Evolutionary conservation across 768 basidiomycete genomes (phyloP).

Genomic region (Strobilomyces echinocephalus): DNA sequence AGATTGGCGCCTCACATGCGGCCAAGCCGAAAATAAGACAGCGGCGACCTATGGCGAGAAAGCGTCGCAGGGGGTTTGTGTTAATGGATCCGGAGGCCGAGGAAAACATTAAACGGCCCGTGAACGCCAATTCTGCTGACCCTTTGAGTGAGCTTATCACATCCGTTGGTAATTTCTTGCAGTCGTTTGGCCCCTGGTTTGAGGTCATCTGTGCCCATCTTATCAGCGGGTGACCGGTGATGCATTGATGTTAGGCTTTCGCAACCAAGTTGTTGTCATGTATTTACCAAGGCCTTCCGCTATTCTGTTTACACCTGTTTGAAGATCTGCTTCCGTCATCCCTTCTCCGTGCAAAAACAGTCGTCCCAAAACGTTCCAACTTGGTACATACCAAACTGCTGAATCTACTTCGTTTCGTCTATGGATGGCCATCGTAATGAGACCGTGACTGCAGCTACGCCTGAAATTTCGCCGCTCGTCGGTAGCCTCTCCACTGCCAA

Average conservation of each 20-base stretch:
- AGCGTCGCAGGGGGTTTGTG: not conserved
- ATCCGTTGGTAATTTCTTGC: not conserved
- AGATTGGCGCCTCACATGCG: not conserved
- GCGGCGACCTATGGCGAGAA: not conserved
- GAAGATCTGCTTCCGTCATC: too few species aligned
- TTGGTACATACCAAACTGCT: not conserved
- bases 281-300: constrained; percentile 7
- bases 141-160: not conserved
- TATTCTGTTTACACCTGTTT: not conserved
- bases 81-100: not conserved
- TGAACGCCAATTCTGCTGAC: not conserved
- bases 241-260: not conserved
- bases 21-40: not conserved
- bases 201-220: not conserved
- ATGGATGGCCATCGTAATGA: constrained; percentile 15
- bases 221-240: not conserved
- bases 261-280: not conserved
- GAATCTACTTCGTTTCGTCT: not conserved
- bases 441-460: constrained; percentile 12
- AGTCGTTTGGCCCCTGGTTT: not conserved
- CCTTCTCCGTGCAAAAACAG: not conserved
- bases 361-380: too few species aligned
- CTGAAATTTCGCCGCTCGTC: constrained; percentile 36
- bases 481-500: constrained; percentile 37
- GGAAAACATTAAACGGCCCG: too few species aligned